Conservation (phyloP, 106 monocot genomes). For the Allium cepa region DNA sequence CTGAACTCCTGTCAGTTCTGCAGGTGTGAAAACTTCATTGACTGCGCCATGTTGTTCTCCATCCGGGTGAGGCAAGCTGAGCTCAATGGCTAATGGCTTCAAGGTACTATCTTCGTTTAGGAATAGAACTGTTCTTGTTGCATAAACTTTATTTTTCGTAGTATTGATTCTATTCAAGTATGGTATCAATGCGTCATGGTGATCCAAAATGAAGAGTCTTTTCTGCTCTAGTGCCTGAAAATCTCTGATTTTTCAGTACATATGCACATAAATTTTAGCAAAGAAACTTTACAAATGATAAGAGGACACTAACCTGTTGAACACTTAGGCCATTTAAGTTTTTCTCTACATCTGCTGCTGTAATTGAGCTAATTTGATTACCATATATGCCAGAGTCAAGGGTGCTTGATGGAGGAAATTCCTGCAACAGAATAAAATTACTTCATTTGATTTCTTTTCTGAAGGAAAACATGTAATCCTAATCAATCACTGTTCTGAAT, state of each 20-base stretch:
- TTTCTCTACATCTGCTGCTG: conserved; percentile 28
- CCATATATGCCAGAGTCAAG: conserved; percentile 49
- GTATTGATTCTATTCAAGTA: conserved; percentile 27
- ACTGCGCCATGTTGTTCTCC: conserved; percentile 12
- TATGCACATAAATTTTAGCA: too few relatives aligned
- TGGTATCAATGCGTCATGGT: conserved; percentile 22
- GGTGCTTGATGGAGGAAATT: conserved; percentile 64
- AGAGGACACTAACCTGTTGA: conserved; percentile 17
- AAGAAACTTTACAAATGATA: too few relatives aligned
- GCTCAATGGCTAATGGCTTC: conserved; percentile 13
- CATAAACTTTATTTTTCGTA: conserved; percentile 21
- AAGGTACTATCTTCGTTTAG: conserved; percentile 27
- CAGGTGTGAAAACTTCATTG: conserved; percentile 7
- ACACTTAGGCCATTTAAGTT: conserved; percentile 38
- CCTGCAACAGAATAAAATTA: conserved; percentile 18
- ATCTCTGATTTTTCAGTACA: too few relatives aligned
- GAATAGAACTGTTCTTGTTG: conserved; percentile 27
- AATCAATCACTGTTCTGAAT: not conserved
- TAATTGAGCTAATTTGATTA: conserved; percentile 51
- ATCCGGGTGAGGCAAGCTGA: conserved; percentile 12
- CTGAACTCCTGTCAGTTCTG: conserved; percentile 5
- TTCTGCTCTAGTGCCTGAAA: conserved; percentile 15
- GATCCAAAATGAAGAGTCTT: conserved; percentile 27
- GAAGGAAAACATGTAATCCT: not conserved
- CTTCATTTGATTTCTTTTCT: not conserved